phyloP scores from a whole-genome alignment of 495 filamentous ascomycete genomes.

The Daldinia caldariorum region DNA sequence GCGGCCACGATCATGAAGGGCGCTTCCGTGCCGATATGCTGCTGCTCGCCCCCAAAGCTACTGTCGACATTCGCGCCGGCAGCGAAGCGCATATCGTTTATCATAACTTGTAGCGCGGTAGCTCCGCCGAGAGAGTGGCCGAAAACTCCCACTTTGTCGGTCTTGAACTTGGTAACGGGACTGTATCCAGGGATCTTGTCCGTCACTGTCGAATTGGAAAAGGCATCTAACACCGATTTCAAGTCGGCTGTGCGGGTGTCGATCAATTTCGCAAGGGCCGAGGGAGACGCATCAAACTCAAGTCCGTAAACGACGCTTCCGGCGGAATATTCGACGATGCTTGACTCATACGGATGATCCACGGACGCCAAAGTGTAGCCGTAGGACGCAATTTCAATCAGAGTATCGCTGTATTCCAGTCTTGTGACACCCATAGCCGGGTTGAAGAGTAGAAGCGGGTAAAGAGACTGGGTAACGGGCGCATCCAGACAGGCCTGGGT shows the following conservation, averaged over 20 bases:
- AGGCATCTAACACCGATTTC: background rate
- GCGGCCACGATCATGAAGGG: background rate
- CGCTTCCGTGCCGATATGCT: background rate
- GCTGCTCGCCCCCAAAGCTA: background rate
- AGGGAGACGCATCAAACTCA: background rate
- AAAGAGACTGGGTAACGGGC: slow-evolving; percentile 5
- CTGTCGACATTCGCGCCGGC: slow-evolving; percentile 47
- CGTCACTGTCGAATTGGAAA: background rate
- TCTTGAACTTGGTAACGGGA: background rate
- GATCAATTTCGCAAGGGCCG: background rate
- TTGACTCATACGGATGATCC: too few species aligned
- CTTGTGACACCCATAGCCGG: slow-evolving; percentile 50
- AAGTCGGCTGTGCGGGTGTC: background rate
- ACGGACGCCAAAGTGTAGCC: too few species aligned
- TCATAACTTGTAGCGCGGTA: slow-evolving; percentile 54
- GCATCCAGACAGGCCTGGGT: background rate
- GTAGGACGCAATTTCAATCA: too few species aligned
- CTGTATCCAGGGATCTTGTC: background rate
- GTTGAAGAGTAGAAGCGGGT: slow-evolving; percentile 53
- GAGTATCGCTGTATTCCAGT: slow-evolving; percentile 46
- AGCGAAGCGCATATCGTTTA: slow-evolving; percentile 52
- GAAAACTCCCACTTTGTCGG: slow-evolving; percentile 50
- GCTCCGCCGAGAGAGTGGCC: slow-evolving; percentile 68
- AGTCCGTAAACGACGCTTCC: background rate
- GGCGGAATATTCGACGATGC: slow-evolving; percentile 2